A percentile compares a stretch with the other conserved stretches of the same genome.
Evolutionary conservation across 1,284 basidiomycete species (phyloP).

Genomic region (Sparassis latifolia): DNA sequence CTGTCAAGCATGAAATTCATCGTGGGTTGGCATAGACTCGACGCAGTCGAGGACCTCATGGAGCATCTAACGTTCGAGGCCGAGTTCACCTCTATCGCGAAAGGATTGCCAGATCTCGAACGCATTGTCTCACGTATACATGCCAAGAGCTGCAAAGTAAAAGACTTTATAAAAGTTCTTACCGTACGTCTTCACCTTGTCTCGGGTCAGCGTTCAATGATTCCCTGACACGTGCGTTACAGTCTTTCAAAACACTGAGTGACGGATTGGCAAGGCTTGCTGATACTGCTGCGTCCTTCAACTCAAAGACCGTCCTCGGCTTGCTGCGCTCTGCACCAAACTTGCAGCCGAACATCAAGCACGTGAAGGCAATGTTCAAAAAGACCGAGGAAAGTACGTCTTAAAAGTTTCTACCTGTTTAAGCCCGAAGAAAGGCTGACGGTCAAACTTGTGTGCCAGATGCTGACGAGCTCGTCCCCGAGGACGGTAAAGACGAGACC

Average conservation of each 20-base stretch:
- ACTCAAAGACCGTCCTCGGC: constrained; percentile 68
- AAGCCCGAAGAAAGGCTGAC: not conserved
- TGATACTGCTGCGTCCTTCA: constrained; percentile 64
- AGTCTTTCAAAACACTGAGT: constrained; percentile 77
- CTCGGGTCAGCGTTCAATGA: not conserved
- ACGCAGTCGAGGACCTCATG: constrained; percentile 89
- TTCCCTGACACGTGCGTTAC: constrained; percentile 5
- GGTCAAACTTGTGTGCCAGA: constrained; percentile 29
- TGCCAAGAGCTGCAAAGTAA: constrained; percentile 81
- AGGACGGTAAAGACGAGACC: constrained; percentile 74
- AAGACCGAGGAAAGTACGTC: constrained; percentile 55
- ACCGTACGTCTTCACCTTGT: constrained; percentile 37
- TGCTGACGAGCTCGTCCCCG: constrained; percentile 65
- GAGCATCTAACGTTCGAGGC: constrained; percentile 69
- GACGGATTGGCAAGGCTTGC: constrained; percentile 60
- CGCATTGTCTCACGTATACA: constrained; percentile 91
- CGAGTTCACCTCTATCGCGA: constrained; percentile 69
- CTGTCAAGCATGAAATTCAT: constrained; percentile 9
- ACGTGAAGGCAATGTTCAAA: constrained; percentile 70
- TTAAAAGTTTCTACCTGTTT: not conserved
- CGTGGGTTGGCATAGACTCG: constrained; percentile 48
- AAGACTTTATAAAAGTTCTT: constrained; percentile 81
- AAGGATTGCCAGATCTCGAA: constrained; percentile 87
- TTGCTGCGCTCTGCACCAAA: constrained; percentile 81
- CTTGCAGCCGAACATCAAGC: constrained; percentile 60